A percentile compares a stretch with the other conserved stretches of the same genome.
These are phyloP conservation scores for Alternaria conjuncta DNA, from an alignment of 2,329 filamentous ascomycete genomes.

Conservation along the genomic window DNA sequence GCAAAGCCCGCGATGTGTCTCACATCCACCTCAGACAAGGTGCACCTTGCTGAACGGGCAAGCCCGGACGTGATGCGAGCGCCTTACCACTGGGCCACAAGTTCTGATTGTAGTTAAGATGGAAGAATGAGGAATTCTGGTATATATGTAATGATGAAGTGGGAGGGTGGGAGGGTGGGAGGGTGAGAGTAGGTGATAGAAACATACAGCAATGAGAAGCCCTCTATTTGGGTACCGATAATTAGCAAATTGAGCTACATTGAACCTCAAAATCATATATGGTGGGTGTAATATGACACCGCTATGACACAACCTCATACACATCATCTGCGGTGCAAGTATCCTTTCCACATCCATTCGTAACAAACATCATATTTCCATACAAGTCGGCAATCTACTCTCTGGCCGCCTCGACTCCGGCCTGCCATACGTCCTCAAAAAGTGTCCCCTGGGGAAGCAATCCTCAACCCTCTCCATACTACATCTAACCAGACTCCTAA, in stretches of 20 bases:
- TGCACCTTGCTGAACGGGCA: neutral
- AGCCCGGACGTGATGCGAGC: neutral
- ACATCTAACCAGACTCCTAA: conserved; percentile 4
- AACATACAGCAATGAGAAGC: no score
- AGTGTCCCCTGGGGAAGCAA: conserved; percentile 7
- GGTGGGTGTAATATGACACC: no score
- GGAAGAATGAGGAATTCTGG: fast-evolving
- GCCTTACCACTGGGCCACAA: neutral
- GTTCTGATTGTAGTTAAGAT: neutral
- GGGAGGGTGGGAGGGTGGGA: neutral
- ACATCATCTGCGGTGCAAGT: no score
- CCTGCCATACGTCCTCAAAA: conserved; percentile 1
- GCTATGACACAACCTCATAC: no score
- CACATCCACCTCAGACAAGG: no score
- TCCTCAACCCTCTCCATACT: conserved; percentile 9
- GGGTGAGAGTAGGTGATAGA: no score
- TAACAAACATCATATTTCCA: neutral
- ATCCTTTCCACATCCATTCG: no score
- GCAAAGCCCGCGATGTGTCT: no score
- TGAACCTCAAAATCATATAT: no score
- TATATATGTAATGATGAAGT: neutral
- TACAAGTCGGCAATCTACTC: neutral
- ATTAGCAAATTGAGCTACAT: no score
- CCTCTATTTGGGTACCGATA: no score
- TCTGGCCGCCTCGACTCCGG: conserved; percentile 1